Conservation (phyloP, 2,329 filamentous ascomycete genomes). For the Metarhizium brunneum region DNA sequence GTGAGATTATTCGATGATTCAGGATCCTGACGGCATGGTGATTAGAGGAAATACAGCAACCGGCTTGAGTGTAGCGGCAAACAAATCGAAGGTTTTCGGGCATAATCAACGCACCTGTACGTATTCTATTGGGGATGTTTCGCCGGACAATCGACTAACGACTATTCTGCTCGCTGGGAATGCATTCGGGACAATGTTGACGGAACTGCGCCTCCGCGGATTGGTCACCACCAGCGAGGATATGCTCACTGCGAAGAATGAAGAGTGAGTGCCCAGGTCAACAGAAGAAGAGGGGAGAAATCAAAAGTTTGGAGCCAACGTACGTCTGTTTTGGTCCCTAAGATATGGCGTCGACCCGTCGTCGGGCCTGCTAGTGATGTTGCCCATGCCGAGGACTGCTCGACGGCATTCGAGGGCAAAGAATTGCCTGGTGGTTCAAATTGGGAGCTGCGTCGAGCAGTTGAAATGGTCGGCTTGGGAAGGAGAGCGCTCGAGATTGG, state of each 20-base stretch:
- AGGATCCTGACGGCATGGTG: conserved; percentile 53
- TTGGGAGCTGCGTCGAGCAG: neutral
- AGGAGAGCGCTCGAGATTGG: neutral
- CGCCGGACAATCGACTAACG: conserved; percentile 62
- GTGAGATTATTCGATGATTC: conserved; percentile 43
- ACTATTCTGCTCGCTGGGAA: conserved; percentile 75
- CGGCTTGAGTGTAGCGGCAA: neutral
- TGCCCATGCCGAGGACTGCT: conserved; percentile 62
- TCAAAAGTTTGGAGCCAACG: conserved; percentile 24
- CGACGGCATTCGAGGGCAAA: conserved; percentile 8
- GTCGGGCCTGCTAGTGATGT: conserved; percentile 79
- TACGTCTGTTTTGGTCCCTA: conserved; percentile 87
- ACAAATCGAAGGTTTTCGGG: neutral
- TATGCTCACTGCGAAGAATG: conserved; percentile 60
- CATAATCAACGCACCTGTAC: conserved; percentile 60
- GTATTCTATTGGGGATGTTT: conserved; percentile 75
- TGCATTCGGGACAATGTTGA: conserved; percentile 74
- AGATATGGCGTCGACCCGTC: conserved; percentile 74
- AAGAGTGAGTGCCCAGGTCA: conserved; percentile 8
- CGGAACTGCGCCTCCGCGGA: conserved; percentile 64
- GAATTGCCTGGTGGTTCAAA: neutral
- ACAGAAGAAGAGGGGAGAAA: neutral
- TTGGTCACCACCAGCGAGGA: conserved; percentile 76
- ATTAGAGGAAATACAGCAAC: conserved; percentile 5
- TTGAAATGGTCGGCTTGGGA: neutral